phyloP scores from a whole-genome alignment of 2,329 filamentous ascomycete species.

The Neoarthrinium moseri region DNA sequence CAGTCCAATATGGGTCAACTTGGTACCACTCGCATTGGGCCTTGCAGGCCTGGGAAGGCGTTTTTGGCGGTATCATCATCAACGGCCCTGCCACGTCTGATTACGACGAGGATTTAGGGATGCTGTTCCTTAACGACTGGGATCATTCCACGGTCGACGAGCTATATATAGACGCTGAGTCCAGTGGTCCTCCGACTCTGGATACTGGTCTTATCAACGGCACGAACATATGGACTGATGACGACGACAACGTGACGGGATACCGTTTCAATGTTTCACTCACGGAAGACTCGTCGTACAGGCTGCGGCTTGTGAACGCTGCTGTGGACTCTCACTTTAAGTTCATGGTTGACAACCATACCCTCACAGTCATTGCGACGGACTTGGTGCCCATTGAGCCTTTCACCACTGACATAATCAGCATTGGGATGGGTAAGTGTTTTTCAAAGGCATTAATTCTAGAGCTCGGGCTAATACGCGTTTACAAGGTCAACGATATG shows the following conservation, averaged over 20 bases:
- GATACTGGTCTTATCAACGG: neutral
- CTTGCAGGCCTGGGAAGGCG: constrained; percentile 45
- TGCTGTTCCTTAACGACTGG: constrained; percentile 59
- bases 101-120: constrained; percentile 63
- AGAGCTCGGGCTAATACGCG: constrained; percentile 9
- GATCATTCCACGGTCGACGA: constrained; percentile 38
- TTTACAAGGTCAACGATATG: constrained; percentile 38
- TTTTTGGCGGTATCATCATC: constrained; percentile 59
- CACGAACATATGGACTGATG: constrained; percentile 23
- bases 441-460: too few species aligned
- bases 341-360: constrained; percentile 57
- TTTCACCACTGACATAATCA: constrained; percentile 45
- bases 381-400: constrained; percentile 59
- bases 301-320: constrained; percentile 41
- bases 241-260: constrained; percentile 4
- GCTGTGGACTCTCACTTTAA: constrained; percentile 42
- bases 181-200: neutral
- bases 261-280: neutral
- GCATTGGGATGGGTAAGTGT: constrained; percentile 24
- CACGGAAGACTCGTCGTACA: neutral
- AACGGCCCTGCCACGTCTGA: constrained; percentile 55
- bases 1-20: constrained; percentile 47
- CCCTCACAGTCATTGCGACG: constrained; percentile 53
- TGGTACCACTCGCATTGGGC: constrained; percentile 64
- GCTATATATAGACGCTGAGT: neutral